Conservation (phyloP, 139 green algal genomes). For the Micractinium conductrix region DNA sequence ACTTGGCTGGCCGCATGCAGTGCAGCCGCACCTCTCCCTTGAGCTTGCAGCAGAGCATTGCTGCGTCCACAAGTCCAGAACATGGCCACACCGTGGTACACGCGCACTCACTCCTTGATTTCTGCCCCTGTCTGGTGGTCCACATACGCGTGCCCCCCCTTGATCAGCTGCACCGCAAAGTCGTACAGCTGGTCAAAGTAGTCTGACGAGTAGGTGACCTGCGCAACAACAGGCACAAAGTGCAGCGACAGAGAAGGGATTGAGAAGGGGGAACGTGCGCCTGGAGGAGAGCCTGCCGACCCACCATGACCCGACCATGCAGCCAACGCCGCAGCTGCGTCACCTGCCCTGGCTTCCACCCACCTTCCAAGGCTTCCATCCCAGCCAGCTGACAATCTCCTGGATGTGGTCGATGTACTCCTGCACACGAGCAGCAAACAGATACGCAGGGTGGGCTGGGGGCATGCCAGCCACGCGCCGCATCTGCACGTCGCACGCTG, state of each 20-base stretch:
- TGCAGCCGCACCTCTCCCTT: too few relatives aligned
- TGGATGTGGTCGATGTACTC: slow-evolving; percentile 99
- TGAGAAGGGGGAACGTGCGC: background rate
- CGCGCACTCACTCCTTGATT: slow-evolving; percentile 83
- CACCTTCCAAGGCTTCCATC: slow-evolving; percentile 91
- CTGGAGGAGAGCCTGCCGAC: background rate
- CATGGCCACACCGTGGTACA: too few relatives aligned
- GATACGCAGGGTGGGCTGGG: too few relatives aligned
- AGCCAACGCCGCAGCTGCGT: too few relatives aligned
- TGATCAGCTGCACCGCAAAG: slow-evolving; percentile 95
- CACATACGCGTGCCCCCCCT: slow-evolving; percentile 89
- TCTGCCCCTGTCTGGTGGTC: slow-evolving; percentile 96
- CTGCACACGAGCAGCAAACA: background rate
- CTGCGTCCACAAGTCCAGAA: too few relatives aligned
- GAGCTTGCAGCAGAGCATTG: too few relatives aligned
- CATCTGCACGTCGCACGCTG: too few relatives aligned
- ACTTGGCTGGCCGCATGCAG: too few relatives aligned
- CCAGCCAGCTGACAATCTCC: slow-evolving; percentile 96
- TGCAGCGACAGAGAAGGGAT: background rate
- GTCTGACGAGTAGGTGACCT: slow-evolving; percentile 92
- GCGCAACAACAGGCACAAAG: background rate
- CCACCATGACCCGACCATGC: too few relatives aligned
- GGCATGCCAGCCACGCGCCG: too few relatives aligned
- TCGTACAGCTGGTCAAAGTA: slow-evolving; percentile 97
- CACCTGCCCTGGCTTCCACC: background rate